phyloP scores from a whole-genome alignment of 768 basidiomycete genomes.

The Lactifluus hygrophoroides region DNA sequence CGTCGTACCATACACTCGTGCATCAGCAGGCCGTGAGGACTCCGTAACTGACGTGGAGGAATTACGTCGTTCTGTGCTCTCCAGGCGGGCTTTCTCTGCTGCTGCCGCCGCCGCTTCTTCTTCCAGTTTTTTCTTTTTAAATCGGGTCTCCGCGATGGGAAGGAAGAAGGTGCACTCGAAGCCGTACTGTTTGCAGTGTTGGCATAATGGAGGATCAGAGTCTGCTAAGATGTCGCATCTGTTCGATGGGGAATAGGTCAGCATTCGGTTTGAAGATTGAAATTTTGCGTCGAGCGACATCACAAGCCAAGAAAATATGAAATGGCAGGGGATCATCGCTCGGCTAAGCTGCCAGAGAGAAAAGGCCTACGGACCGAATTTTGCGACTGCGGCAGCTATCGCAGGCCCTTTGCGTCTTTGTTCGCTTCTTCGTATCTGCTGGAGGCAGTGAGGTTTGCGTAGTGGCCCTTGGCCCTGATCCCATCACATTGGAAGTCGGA shows the following conservation, averaged over 20 bases:
- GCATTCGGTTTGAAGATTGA: constrained; percentile 6
- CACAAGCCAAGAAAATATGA: constrained; percentile 7
- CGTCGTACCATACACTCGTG: constrained; percentile 44
- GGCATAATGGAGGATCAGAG: constrained; percentile 71
- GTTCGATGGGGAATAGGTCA: constrained; percentile 16
- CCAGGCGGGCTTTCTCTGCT: constrained; percentile 27
- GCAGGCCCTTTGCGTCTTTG: constrained; percentile 88
- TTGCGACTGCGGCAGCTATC: constrained; percentile 87
- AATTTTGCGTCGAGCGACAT: background rate
- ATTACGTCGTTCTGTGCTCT: constrained; percentile 30
- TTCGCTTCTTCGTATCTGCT: constrained; percentile 78
- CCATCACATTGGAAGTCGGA: constrained; percentile 34
- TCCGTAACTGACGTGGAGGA: constrained; percentile 42
- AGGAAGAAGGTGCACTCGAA: constrained; percentile 97
- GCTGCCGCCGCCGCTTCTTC: constrained; percentile 42
- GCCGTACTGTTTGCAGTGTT: constrained; percentile 90
- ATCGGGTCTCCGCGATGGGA: constrained; percentile 96
- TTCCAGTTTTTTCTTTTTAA: constrained; percentile 90
- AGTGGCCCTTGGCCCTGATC: constrained; percentile 13
- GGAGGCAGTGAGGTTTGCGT: constrained; percentile 26
- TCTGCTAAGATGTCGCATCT: constrained; percentile 83
- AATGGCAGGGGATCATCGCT: constrained; percentile 5
- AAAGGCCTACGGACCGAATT: constrained; percentile 48
- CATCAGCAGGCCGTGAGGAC: constrained; percentile 41
- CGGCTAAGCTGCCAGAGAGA: background rate